Conservation (phyloP, 352 stramenopile species). For the Globisporangium radiosum region DNA sequence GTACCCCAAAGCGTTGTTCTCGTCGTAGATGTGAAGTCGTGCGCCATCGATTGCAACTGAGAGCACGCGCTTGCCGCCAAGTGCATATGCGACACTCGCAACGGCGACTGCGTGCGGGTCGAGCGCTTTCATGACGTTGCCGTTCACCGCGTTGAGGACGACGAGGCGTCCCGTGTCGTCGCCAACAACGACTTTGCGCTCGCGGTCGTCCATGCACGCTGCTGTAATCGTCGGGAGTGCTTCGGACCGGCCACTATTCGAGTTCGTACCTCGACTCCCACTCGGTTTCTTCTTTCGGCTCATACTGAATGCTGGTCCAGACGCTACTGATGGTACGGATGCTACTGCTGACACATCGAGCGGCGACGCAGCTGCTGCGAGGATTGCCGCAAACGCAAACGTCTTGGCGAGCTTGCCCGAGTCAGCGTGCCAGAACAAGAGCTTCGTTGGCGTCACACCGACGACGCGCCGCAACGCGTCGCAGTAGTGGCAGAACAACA, state of each 20-base stretch:
- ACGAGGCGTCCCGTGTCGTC: slow-evolving; percentile 59
- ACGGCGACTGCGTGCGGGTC: slow-evolving; percentile 46
- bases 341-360: not conserved
- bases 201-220: slow-evolving; percentile 75
- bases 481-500: slow-evolving; percentile 57
- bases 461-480: slow-evolving; percentile 47
- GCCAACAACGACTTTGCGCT: slow-evolving; percentile 75
- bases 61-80: slow-evolving; percentile 55
- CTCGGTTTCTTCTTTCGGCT: slow-evolving; percentile 1
- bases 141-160: slow-evolving; percentile 72
- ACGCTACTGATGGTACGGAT: no score
- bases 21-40: slow-evolving; percentile 59
- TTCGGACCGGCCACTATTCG: no score
- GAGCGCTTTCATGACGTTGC: slow-evolving; percentile 80
- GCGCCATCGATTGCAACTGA: slow-evolving; percentile 45
- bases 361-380: slow-evolving; percentile 11
- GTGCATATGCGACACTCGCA: slow-evolving; percentile 45
- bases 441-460: slow-evolving; percentile 40
- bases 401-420: slow-evolving; percentile 44
- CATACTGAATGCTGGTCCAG: not conserved
- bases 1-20: slow-evolving; percentile 63
- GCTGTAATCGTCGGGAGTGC: slow-evolving; percentile 36
- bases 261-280: no score
- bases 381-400: slow-evolving; percentile 39
- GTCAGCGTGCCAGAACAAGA: slow-evolving; percentile 57